These are phyloP conservation scores for Pisolithus orientalis DNA, from an alignment of 768 basidiomycete genomes.

Conservation along the genomic window DNA sequence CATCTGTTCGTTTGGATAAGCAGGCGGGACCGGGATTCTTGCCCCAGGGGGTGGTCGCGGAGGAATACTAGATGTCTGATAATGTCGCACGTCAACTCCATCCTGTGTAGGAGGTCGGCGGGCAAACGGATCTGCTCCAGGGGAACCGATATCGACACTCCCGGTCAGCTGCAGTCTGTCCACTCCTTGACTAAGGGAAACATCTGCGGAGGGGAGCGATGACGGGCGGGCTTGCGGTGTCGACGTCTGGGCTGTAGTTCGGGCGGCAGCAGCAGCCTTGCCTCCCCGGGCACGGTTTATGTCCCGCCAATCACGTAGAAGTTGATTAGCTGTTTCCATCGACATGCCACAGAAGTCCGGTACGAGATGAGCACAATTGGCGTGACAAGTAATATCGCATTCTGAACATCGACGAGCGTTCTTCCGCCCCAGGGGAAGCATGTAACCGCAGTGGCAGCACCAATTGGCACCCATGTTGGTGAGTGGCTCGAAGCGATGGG, in stretches of 20 bases:
- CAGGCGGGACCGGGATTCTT: constrained; percentile 29
- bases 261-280: constrained; percentile 34
- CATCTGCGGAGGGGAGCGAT: constrained; percentile 26
- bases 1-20: constrained; percentile 28
- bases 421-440: constrained; percentile 94
- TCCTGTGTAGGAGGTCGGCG: constrained; percentile 25
- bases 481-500: constrained; percentile 94
- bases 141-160: constrained; percentile 30
- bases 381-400: constrained; percentile 95
- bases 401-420: constrained; percentile 94
- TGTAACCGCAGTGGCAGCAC: constrained; percentile 99
- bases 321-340: constrained; percentile 96
- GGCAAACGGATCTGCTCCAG: constrained; percentile 18
- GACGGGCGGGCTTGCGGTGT: constrained; percentile 27
- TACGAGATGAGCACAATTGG: constrained; percentile 94
- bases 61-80: constrained; percentile 26
- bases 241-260: constrained; percentile 24
- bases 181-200: constrained; percentile 31
- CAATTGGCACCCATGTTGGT: constrained; percentile 97
- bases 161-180: constrained; percentile 42
- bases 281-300: constrained; percentile 72
- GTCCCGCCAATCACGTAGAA: constrained; percentile 85
- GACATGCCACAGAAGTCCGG: constrained; percentile 99
- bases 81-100: constrained; percentile 38
- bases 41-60: constrained; percentile 35